Conservation (phyloP, 2,329 filamentous ascomycete species). For the Tolypocladium sp. region DNA sequence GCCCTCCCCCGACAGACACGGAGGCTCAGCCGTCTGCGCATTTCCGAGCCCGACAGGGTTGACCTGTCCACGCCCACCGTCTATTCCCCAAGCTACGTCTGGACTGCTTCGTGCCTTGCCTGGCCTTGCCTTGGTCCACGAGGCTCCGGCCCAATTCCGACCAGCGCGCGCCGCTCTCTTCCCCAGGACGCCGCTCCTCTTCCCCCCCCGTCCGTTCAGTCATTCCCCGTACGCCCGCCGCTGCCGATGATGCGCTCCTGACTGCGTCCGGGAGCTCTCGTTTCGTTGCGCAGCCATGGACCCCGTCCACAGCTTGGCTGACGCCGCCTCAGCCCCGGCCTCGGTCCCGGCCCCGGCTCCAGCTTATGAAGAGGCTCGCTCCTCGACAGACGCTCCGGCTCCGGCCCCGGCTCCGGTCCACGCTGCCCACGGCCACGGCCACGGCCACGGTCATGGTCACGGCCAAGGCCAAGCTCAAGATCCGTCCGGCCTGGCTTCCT, state of each 20-base stretch:
- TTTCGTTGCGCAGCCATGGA: constrained; percentile 21
- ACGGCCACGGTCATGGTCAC: background rate
- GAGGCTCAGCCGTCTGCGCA: background rate
- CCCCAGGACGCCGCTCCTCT: background rate
- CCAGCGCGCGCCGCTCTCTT: background rate
- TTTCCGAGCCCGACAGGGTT: background rate
- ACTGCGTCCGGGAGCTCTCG: background rate
- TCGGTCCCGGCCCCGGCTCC: constrained; percentile 8
- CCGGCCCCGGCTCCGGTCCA: constrained; percentile 5
- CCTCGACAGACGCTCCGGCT: background rate
- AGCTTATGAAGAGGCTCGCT: constrained; percentile 2
- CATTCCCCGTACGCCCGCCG: background rate
- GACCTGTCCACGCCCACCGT: background rate
- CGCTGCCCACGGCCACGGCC: background rate
- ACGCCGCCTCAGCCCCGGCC: constrained; percentile 14
- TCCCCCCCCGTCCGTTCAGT: too few relatives aligned
- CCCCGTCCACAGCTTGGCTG: constrained; percentile 27
- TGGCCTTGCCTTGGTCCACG: background rate
- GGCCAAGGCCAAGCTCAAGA: constrained; percentile 2
- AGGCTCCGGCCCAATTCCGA: background rate
- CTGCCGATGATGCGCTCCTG: constrained; percentile 3
- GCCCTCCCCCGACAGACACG: background rate
- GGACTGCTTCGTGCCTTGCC: background rate
- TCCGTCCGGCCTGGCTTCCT: constrained; percentile 5
- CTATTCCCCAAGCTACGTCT: background rate